Base-by-base conservation (phyloP, 2,329 filamentous ascomycete species). In the Colletotrichum godetiae region DNA sequence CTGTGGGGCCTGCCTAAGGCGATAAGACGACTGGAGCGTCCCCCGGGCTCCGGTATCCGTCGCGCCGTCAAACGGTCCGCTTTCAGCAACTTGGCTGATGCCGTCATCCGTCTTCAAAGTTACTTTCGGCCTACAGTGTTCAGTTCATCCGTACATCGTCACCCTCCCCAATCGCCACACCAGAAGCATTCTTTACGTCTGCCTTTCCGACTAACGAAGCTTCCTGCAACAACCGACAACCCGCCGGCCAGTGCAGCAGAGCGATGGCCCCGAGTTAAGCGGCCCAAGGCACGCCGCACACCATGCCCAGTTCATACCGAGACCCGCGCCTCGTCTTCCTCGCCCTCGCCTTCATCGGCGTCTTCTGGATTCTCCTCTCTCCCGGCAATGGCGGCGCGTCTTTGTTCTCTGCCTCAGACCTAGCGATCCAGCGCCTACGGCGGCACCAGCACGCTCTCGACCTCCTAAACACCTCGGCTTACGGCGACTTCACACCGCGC, bases 401-500 rank as follows among this genome's bases (percentile, higher is more conserved):
- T 19, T 82, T 84, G 33, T 78, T 86, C 37, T 80, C 84, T 31
- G 80, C 82, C 53, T 82, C 72, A 53, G 72, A 74, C 31, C 72
- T 74, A 49, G 72, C 72, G 10, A 72, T 64, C 15, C 68, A 86
- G 67, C 87, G 89, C 12, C 82, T 91, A 19, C 81, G 80, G n/a
- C 85, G 86, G 52, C 89, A 90, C 75, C 85, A 86, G 55, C 80
- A 86, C 69, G 86, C 89, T 2, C 88, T 89, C 73, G 80, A 83
- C 62, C 82, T 89, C 22, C 82, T 92, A 53, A 91, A 91, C 78
- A 81, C 81, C 68, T 89, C 90, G 22, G 80, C 78, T 74, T 92
- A 90, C 90, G 88, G 88, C 62, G 90, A 92, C 79, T 92, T 92
- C 79, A 77, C 82, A 19, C 90, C 90, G 12, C 80, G 77, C n/a